These are phyloP conservation scores for Ophiorrhiza pumila DNA, from an alignment of 257 asterid genomes.

Conservation along the genomic window DNA sequence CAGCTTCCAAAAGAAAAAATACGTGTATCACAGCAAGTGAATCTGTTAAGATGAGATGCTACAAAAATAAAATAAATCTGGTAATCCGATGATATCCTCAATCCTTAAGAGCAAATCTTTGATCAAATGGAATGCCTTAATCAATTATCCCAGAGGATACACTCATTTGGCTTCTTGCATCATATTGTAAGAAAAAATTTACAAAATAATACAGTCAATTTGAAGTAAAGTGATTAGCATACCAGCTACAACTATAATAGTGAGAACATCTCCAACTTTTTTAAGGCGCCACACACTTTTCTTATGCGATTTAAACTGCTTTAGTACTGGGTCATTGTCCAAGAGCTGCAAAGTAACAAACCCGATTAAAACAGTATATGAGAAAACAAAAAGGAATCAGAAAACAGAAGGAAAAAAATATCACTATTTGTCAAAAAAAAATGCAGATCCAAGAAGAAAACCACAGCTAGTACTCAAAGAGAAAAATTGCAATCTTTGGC, in stretches of 20 bases:
- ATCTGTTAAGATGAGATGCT: not conserved
- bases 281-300: slow-evolving; percentile 54
- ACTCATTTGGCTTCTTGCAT: not conserved
- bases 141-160: not conserved
- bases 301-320: slow-evolving; percentile 66
- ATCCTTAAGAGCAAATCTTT: not conserved
- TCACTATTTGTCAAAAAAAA: too few relatives aligned
- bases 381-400: slow-evolving; percentile 4
- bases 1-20: not conserved
- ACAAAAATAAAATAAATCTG: not conserved
- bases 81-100: not conserved
- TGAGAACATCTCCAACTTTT: slow-evolving; percentile 61
- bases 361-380: slow-evolving; percentile 9
- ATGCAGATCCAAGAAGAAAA: too few relatives aligned
- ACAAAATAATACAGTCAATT: not conserved
- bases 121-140: not conserved
- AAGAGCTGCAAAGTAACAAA: slow-evolving; percentile 58
- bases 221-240: slow-evolving; percentile 19
- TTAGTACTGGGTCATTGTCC: slow-evolving; percentile 61
- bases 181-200: not conserved
- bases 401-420: not conserved
- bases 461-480: too few relatives aligned
- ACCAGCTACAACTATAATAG: slow-evolving; percentile 76
- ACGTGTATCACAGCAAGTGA: not conserved
- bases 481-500: too few relatives aligned